Conservation (phyloP, 2,329 filamentous ascomycete species). For the Xylaria sp. region DNA sequence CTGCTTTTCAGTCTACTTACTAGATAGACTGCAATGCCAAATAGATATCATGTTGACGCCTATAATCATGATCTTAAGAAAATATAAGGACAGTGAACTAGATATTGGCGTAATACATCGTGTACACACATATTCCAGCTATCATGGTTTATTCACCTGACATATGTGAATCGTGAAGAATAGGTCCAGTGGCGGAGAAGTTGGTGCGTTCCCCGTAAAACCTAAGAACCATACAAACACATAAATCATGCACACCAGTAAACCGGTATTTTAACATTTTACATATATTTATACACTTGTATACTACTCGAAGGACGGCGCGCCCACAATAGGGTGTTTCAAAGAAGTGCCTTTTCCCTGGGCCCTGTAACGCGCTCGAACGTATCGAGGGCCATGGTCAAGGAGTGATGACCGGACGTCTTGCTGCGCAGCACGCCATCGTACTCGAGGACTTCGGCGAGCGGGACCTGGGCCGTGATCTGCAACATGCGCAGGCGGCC, state of each 20-base stretch:
- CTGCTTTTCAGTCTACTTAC: neutral
- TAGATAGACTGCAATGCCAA: neutral
- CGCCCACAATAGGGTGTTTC: neutral
- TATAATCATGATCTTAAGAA: neutral
- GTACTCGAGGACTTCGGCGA: constrained; percentile 98
- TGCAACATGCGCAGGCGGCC: constrained; percentile 63
- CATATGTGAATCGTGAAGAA: neutral
- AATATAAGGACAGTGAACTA: neutral
- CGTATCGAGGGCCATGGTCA: constrained; percentile 68
- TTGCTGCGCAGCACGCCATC: constrained; percentile 87
- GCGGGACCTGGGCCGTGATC: constrained; percentile 86
- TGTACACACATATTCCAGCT: constrained; percentile 6
- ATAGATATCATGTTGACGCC: neutral
- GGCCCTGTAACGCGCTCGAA: constrained; percentile 66
- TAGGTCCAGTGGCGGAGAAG: neutral
- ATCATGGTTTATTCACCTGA: neutral
- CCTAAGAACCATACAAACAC: neutral
- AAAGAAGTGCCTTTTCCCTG: constrained; percentile 58
- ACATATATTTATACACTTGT: neutral
- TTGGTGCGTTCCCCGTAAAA: neutral
- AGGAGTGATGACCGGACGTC: constrained; percentile 79
- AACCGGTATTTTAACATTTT: neutral
- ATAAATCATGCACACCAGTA: too few relatives aligned
- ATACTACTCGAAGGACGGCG: neutral
- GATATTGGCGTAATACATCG: neutral